Evolutionary conservation across 2,329 filamentous ascomycete genomes (phyloP), one percentile per base, ranked within the genome.

Genomic region (Hymenoscyphus scutula): DNA sequence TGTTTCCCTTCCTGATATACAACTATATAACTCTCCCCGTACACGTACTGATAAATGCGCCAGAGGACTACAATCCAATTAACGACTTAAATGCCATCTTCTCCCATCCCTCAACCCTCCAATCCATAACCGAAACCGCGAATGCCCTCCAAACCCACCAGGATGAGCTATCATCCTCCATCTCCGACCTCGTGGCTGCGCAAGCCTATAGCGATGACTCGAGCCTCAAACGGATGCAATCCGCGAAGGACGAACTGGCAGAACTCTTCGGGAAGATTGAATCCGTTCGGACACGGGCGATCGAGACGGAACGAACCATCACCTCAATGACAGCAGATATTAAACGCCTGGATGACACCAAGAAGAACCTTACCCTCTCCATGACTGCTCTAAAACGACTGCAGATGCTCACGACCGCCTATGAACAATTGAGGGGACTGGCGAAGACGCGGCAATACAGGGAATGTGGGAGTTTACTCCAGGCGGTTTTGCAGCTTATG

Each of bases 261-360:
- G 88, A 90, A 69, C 86, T 99, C 45, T 97, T 99, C 81, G 87
- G 88, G 72, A 96, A 96, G 79, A 97, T 99, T 75, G 94, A 98
- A 76, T 90, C 88, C 68, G 94, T 99, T 61, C 90, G 93, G 61
- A 89, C 89, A 71, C 87, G 94, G 59, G 95, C 95, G 41, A 85
- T 96, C 70, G 88, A 93, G 80, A 98, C 95, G 23, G 95, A 99
- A 77, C 89, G 92, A 75, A 90, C 93, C 68, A 99, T 99, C 74
- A 97, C 94, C 55, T 92, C 92, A 69, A 99, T 99, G 95, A 99
- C 95, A 65, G 92, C 95, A 63, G 95, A 99, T 74, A 99, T 99
- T 76, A 99, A 99, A 80, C 88, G 94, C 69, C 83, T 99, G 67
- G 95, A 99, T 77, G 91, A 90, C 76, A 97, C 95, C 41, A 99